phyloP scores from a whole-genome alignment of 306 rosid genomes.

The Prunus armeniaca region DNA sequence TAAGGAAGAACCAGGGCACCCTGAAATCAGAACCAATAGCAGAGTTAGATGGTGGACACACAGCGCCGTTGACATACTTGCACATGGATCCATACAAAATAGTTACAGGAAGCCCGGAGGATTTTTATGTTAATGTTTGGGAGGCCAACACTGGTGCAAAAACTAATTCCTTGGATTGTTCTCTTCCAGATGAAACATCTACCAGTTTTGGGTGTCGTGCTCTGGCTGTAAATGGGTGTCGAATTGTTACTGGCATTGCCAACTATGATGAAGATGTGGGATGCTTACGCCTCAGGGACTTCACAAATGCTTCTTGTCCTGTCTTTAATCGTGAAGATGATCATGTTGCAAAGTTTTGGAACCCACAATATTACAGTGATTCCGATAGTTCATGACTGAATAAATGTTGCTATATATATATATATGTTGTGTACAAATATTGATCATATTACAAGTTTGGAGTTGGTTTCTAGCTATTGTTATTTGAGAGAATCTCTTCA shows the following conservation, averaged over 20 bases:
- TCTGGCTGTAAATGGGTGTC: conserved; percentile 60
- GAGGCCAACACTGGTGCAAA: conserved; percentile 49
- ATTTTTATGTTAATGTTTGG: conserved; percentile 48
- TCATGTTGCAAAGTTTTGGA: conserved; percentile 62
- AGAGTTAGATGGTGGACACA: conserved; percentile 73
- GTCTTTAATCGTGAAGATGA: conserved; percentile 20
- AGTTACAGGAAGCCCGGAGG: conserved; percentile 53
- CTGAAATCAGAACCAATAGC: conserved; percentile 43
- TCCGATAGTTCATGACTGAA: conserved; percentile 1
- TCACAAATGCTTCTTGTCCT: conserved; percentile 40
- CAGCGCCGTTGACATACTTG: conserved; percentile 48
- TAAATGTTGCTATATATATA: not conserved
- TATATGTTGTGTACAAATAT: too few relatives aligned
- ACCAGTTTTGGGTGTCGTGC: conserved; percentile 37
- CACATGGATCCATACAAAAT: conserved; percentile 74
- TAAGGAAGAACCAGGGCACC: conserved; percentile 57
- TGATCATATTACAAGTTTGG: not conserved
- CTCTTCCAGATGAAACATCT: not conserved
- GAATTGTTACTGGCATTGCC: conserved; percentile 46
- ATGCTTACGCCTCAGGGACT: conserved; percentile 44
- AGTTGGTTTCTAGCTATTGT: too few relatives aligned
- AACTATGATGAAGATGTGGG: conserved; percentile 15
- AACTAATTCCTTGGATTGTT: conserved; percentile 47
- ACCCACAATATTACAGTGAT: conserved; percentile 27
- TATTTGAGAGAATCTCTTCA: too few relatives aligned